A percentile compares a stretch with the other conserved stretches of the same genome.
phyloP scores from a whole-genome alignment of 2,329 filamentous ascomycete genomes.

The Colletotrichum sp. region DNA sequence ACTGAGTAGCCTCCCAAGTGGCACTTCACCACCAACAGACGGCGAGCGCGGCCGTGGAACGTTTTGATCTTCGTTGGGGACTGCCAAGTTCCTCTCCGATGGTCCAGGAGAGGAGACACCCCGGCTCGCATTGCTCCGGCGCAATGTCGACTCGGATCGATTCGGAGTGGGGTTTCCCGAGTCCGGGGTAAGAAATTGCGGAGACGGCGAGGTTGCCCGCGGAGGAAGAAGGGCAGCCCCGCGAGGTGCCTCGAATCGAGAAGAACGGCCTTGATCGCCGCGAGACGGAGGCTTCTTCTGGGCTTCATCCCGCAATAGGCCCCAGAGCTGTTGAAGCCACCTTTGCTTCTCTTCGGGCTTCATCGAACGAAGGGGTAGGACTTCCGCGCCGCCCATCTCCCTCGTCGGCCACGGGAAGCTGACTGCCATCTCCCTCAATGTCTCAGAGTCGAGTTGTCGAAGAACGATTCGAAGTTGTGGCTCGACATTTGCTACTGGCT shows the following conservation, averaged over 20 bases:
- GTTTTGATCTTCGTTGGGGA: not conserved
- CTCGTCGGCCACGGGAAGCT: constrained; percentile 41
- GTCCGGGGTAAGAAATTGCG: not conserved
- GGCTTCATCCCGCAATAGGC: constrained; percentile 26
- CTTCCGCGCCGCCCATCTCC: constrained; percentile 39
- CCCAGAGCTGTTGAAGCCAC: constrained; percentile 36
- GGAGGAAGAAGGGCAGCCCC: not conserved
- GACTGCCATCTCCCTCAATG: constrained; percentile 39
- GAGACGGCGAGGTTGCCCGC: not conserved
- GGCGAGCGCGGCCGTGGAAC: not conserved
- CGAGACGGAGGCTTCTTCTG: not conserved
- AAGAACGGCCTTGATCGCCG: not conserved
- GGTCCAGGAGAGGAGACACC: not conserved
- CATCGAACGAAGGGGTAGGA: constrained; percentile 38
- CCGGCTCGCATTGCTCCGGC: not conserved
- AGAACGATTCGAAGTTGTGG: constrained; percentile 37
- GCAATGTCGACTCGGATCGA: not conserved
- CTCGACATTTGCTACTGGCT: not conserved
- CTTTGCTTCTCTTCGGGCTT: constrained; percentile 39
- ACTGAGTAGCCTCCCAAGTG: not conserved
- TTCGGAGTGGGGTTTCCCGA: not conserved
- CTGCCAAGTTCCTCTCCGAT: not conserved
- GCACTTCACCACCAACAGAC: not conserved
- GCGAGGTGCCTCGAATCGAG: not conserved
- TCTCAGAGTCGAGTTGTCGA: constrained; percentile 32